Percentiles rank a stretch among this genome's conserved stretches.
Conservation (phyloP, 306 rosid genomes). For the Cucumis sativus region Cucumber_9930_V3 NC_026658.2:10989501-10990000, state of each 20-base stretch:
- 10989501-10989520: no score
- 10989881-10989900: not conserved
- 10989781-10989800: slow-evolving; percentile 1
- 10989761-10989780: not conserved
- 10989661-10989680: slow-evolving; percentile 19
- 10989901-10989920: not conserved
- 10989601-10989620: slow-evolving; percentile 66
- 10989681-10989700: slow-evolving; percentile 27
- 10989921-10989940: not conserved
- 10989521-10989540: not conserved
- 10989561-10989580: slow-evolving; percentile 94
- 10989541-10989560: not conserved
- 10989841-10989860: not conserved
- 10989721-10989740: not conserved
- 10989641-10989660: slow-evolving; percentile 7
- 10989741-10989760: not conserved
- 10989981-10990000: not conserved
- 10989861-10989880: not conserved
- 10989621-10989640: slow-evolving; percentile 34
- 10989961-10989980: not conserved
- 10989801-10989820: not conserved
- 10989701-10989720: slow-evolving; percentile 20
- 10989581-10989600: slow-evolving; percentile 90
- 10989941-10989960: not conserved
- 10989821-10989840: not conserved